Conservation (phyloP, 345 rosid genomes). For the Abelmoschus esculentus region DNA sequence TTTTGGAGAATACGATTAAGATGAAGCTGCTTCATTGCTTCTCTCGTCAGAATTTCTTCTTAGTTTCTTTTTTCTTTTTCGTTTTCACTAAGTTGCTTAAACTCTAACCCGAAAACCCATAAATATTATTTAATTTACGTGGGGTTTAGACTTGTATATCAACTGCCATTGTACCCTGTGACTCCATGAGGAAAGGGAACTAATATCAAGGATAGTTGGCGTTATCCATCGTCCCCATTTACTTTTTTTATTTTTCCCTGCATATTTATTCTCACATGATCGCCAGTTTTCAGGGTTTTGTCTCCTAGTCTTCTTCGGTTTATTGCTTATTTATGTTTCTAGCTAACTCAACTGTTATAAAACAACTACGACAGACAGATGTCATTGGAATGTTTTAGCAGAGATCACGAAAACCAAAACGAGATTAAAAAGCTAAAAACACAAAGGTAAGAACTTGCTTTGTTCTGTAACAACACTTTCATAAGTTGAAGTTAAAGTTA, state of each 20-base stretch:
- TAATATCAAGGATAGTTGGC: constrained; percentile 5
- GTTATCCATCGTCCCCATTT: neutral
- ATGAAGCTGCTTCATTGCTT: constrained; percentile 39
- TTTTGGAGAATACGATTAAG: constrained; percentile 11
- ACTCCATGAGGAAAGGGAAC: neutral
- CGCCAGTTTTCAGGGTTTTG: constrained; percentile 9
- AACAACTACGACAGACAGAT: neutral
- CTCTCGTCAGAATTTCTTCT: constrained; percentile 18
- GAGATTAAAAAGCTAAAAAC: neutral
- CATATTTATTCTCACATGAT: neutral
- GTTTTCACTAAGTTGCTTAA: neutral
- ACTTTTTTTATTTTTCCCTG: neutral
- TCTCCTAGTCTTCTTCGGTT: neutral
- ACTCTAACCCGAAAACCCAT: constrained; percentile 25
- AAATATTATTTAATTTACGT: neutral
- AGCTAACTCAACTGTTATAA: neutral
- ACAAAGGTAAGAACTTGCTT: neutral
- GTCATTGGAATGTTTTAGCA: constrained; percentile 7
- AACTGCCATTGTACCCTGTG: neutral
- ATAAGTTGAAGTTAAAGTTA: too few species aligned
- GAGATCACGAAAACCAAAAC: neutral
- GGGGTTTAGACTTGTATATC: constrained; percentile 26
- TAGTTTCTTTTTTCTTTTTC: neutral
- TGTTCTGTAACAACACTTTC: neutral
- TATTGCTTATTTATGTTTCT: neutral